phyloP scores from a whole-genome alignment of 768 basidiomycete species.

The Crepidotus variabilis region DNA sequence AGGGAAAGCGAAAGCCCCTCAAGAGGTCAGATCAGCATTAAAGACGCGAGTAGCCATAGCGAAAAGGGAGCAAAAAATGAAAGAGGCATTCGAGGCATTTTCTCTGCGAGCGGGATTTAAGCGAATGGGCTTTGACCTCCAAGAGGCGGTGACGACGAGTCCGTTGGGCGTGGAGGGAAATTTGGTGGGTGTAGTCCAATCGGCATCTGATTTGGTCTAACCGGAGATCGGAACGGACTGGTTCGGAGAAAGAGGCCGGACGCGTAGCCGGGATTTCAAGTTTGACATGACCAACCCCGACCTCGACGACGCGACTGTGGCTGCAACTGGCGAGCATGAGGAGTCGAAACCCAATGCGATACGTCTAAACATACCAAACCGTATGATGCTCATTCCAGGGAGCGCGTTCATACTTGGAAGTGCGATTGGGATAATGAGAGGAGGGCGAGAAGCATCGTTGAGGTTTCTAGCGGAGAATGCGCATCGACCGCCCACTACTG shows the following conservation, averaged over 20 bases:
- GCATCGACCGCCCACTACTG: constrained; percentile 79
- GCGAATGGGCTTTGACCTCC: no score
- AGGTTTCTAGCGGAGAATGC: constrained; percentile 92
- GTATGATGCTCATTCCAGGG: constrained; percentile 59
- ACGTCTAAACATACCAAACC: constrained; percentile 45
- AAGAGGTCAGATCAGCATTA: no score
- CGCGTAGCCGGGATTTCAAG: background rate
- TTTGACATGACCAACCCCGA: background rate
- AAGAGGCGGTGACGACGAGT: no score
- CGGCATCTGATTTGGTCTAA: no score
- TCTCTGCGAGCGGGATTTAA: no score
- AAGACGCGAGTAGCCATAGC: no score
- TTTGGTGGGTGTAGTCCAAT: no score
- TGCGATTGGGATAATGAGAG: constrained; percentile 71
- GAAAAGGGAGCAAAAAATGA: no score
- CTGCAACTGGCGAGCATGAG: background rate
- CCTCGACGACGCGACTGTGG: constrained; percentile 4
- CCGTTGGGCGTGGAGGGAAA: no score
- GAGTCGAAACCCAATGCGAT: constrained; percentile 17
- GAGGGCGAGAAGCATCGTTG: constrained; percentile 65
- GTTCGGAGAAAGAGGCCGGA: background rate
- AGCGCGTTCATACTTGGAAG: constrained; percentile 58
- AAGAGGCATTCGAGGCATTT: no score
- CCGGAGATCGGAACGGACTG: no score
- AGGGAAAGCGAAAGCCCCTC: no score